These are phyloP conservation scores for Hypoxylon fragiforme DNA, from an alignment of 495 filamentous ascomycete genomes.

Conservation along the genomic window DNA sequence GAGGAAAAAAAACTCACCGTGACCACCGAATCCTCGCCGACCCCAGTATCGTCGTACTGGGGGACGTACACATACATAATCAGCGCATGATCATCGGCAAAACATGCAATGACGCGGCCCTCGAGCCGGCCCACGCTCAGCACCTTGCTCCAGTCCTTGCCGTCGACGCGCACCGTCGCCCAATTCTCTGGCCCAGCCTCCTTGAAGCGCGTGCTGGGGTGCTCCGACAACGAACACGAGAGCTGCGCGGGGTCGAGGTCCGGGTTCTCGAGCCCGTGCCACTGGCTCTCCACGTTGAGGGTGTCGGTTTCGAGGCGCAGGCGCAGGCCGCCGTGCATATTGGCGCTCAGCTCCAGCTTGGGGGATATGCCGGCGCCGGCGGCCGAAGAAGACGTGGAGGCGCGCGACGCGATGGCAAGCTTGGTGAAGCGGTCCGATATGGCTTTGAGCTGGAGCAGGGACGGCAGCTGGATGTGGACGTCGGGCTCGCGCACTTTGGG, in stretches of 20 bases:
- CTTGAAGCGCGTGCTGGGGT: conserved; percentile 74
- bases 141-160: conserved; percentile 86
- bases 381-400: conserved; percentile 18
- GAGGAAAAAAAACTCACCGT: conserved; percentile 59
- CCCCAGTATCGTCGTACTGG: conserved; percentile 62
- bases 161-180: conserved; percentile 87
- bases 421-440: conserved; percentile 95
- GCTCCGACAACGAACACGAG: conserved; percentile 64
- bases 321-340: conserved; percentile 84
- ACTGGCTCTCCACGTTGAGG: conserved; percentile 77
- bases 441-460: conserved; percentile 79
- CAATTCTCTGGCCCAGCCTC: conserved; percentile 66
- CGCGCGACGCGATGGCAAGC: conserved; percentile 54
- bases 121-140: conserved; percentile 86
- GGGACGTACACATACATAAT: conserved; percentile 92
- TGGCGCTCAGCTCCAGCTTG: conserved; percentile 79
- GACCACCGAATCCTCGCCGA: conserved; percentile 75
- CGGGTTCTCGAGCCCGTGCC: conserved; percentile 82
- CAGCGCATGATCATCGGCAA: conserved; percentile 74
- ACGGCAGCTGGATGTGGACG: conserved; percentile 87
- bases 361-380: conserved; percentile 45
- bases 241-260: conserved; percentile 76
- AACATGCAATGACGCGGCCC: conserved; percentile 89
- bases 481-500: conserved; percentile 89
- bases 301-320: conserved; percentile 77